These are phyloP conservation scores for Moniliella sp. DNA, from an alignment of 1,284 basidiomycete genomes.

Conservation along the genomic window DNA sequence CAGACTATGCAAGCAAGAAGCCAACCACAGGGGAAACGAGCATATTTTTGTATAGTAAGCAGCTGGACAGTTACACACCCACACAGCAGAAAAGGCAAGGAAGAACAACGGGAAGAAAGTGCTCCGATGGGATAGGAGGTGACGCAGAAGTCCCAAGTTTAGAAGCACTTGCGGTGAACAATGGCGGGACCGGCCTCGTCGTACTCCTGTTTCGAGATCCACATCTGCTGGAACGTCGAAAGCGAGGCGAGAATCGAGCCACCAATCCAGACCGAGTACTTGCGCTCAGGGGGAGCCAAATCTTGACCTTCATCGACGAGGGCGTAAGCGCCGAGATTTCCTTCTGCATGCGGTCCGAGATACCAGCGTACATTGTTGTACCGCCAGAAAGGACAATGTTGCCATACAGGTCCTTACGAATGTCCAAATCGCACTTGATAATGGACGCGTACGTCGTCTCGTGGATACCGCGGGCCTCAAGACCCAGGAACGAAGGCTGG, in stretches of 20 bases:
- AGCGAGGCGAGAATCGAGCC: conserved; percentile 88
- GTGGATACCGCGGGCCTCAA: conserved; percentile 81
- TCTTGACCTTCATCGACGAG: conserved; percentile 55
- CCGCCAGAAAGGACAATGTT: conserved; percentile 87
- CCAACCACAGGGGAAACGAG: no score
- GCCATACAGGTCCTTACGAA: conserved; percentile 61
- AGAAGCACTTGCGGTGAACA: conserved; percentile 15
- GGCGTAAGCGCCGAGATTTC: conserved; percentile 74
- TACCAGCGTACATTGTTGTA: conserved; percentile 93
- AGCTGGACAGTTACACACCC: no score
- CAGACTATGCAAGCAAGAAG: no score
- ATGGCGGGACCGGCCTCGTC: conserved; percentile 31
- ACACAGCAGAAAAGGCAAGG: no score
- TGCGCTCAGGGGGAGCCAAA: conserved; percentile 31
- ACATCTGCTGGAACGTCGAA: conserved; percentile 77
- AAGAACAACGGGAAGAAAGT: no score
- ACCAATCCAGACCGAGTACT: conserved; percentile 80
- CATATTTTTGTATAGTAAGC: no score
- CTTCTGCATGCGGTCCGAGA: conserved; percentile 91
- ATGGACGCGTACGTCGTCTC: conserved; percentile 80
- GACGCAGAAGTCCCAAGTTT: no score
- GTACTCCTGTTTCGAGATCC: conserved; percentile 61
- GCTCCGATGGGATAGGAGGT: no score
- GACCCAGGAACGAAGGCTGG: conserved; percentile 79
- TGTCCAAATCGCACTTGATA: conserved; percentile 49